Base-by-base conservation (phyloP, 805 yeast species). In the Hanseniaspora vineae region DNA sequence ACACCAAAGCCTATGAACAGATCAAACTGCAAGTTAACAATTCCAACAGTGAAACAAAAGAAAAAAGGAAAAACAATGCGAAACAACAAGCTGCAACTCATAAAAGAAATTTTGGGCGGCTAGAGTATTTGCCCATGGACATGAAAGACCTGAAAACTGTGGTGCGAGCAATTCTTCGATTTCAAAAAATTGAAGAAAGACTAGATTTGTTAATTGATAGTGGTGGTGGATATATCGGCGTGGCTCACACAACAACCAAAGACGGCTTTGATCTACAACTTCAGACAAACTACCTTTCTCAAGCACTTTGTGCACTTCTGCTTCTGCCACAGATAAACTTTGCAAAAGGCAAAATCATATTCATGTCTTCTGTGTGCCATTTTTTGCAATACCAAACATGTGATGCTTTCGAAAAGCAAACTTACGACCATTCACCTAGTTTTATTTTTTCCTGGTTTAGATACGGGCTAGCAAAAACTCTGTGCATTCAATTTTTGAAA, bases 181-280 rank as follows among this genome's bases (percentile, higher is more conserved):
- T 82, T 50, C 63, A 63, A 40, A 60, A 61, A 14, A 53, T 65
- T 46, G 90, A 82, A 53, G 58, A 48, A 0, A 56, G 66, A 17
- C 59, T 86, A 31, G 79, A 84, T 59, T 62, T 85, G 19, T 67
- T 86, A 33, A 71, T 86, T 42, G 77, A 84, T 55, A 86, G 85
- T 61, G 89, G 95, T 1, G 50, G 47, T 35, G 92, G 94, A 2
- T 77, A 81, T 5, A 80, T 83, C 78, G 88, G 83, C 14, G 68
- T 80, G n/a, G 90, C 94, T 0, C 78, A 68, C 59, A 67, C 73
- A 18, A 54, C 69, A 32, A 83, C 95, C 0, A 71, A 67, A 35
- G 87, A 82, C 55, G 78, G 77, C 3, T 84, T 83, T 59, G 96
- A 87, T 60, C 71, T 83, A 14, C 95, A 85, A 58, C 65, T 84